These are phyloP conservation scores for Tolypocladium ovalisporum DNA, from an alignment of 2,329 filamentous ascomycete species.

Conservation along the genomic window DNA sequence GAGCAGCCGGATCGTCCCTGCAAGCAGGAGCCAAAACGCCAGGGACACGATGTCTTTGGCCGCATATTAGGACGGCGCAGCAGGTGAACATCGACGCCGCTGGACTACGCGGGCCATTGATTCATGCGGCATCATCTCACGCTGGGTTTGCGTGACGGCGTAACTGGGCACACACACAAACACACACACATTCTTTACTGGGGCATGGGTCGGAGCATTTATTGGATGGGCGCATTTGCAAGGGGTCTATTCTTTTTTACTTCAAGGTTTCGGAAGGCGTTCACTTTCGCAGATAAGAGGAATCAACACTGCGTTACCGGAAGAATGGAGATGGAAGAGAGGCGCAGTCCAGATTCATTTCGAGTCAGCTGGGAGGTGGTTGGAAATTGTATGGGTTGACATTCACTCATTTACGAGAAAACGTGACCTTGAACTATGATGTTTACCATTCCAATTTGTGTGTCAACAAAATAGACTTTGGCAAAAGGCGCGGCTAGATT, in stretches of 20 bases:
- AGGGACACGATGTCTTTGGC: conserved; percentile 23
- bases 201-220: background rate
- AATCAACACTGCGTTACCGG: background rate
- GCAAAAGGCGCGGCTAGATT: background rate
- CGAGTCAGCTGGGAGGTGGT: background rate
- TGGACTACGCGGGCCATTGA: background rate
- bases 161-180: too few species aligned
- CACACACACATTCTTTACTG: background rate
- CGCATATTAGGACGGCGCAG: conserved; percentile 25
- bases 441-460: background rate
- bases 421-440: background rate
- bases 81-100: background rate
- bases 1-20: background rate
- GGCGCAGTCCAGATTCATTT: background rate
- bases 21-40: conserved; percentile 12
- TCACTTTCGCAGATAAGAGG: background rate
- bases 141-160: background rate
- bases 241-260: background rate
- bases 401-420: background rate
- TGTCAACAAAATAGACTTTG: background rate
- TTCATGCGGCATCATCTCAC: background rate
- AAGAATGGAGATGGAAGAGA: background rate
- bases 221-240: background rate
- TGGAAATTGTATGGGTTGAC: background rate
- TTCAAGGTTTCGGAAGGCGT: background rate